Evolutionary conservation across 345 rosid species (phyloP).

Genomic region (Citrus unshiu): DNA sequence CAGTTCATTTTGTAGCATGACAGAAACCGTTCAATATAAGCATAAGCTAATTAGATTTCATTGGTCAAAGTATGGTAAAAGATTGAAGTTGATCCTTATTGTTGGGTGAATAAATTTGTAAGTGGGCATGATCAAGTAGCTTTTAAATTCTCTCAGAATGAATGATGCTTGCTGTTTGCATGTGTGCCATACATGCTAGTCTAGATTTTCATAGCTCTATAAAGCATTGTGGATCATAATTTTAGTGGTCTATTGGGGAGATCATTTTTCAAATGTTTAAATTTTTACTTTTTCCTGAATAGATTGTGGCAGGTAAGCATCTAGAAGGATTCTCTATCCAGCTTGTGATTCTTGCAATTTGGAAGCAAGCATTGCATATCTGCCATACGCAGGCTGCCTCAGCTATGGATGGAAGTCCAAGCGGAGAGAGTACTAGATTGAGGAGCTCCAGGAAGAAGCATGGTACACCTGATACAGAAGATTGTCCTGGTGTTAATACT

Average conservation of each 20-base stretch:
- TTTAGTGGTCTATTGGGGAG: not conserved
- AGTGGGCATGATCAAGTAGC: not conserved
- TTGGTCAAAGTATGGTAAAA: not conserved
- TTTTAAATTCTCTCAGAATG: not conserved
- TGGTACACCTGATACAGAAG: slow-evolving; percentile 39
- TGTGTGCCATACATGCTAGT: not conserved
- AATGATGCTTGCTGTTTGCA: slow-evolving; percentile 3
- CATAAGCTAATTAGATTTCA: not conserved
- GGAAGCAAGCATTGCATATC: slow-evolving; percentile 92
- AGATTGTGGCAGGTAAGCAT: slow-evolving; percentile 49
- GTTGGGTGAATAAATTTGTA: not conserved
- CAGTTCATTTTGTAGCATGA: not conserved
- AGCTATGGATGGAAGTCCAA: slow-evolving; percentile 80
- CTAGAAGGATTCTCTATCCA: slow-evolving; percentile 92
- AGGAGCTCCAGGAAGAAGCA: slow-evolving; percentile 52
- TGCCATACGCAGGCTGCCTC: slow-evolving; percentile 95
- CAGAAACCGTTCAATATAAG: not conserved
- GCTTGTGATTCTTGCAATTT: slow-evolving; percentile 86
- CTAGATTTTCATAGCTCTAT: slow-evolving; percentile 1
- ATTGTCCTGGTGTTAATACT: slow-evolving; percentile 27
- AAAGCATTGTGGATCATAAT: not conserved
- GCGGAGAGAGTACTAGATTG: slow-evolving; percentile 42
- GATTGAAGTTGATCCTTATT: not conserved
- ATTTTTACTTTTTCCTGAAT: slow-evolving; percentile 21
- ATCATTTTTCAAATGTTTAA: slow-evolving; percentile 3